A percentile compares a stretch with the other conserved stretches of the same genome.
Evolutionary conservation across 305 asterid species (phyloP).

Genomic region (Galium porrigens): DNA sequence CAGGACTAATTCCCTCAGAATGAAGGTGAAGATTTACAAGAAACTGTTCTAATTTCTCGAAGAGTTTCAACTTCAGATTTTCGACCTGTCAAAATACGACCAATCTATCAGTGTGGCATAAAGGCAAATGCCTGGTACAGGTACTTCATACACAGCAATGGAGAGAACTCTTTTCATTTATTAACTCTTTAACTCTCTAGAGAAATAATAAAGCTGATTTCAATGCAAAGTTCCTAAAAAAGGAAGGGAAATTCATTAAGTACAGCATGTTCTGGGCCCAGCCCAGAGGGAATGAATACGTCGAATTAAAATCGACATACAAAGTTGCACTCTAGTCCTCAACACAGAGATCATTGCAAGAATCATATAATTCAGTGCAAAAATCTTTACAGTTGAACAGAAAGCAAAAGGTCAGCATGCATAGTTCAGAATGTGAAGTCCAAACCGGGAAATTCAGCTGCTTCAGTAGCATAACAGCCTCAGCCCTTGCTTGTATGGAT

Average conservation of each 20-base stretch:
- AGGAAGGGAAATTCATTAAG: not conserved
- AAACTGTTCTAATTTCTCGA: constrained; percentile 82
- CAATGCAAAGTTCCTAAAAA: not conserved
- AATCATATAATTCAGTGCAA: not conserved
- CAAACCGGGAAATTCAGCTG: constrained; percentile 82
- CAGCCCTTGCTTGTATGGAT: constrained; percentile 94
- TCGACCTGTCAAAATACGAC: constrained; percentile 51
- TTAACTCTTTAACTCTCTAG: not conserved
- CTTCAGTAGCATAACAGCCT: constrained; percentile 97
- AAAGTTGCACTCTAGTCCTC: not conserved
- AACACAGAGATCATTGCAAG: not conserved
- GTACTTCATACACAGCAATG: not conserved
- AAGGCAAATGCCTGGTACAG: not conserved
- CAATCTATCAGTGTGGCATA: constrained; percentile 15
- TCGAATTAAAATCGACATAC: not conserved
- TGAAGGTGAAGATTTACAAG: constrained; percentile 73
- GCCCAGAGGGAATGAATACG: not conserved
- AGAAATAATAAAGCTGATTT: not conserved
- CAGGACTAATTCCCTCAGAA: constrained; percentile 35
- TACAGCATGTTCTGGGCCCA: not conserved
- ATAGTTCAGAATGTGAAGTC: constrained; percentile 14
- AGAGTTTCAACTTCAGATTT: constrained; percentile 68
- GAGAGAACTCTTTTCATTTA: not conserved
- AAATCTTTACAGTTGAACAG: not conserved
- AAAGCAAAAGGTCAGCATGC: not conserved